A percentile compares a stretch with the other conserved stretches of the same genome.
These are phyloP conservation scores for Plasmodium relictum DNA, from an alignment of 169 alveolate species.

Conservation along the genomic window DNA sequence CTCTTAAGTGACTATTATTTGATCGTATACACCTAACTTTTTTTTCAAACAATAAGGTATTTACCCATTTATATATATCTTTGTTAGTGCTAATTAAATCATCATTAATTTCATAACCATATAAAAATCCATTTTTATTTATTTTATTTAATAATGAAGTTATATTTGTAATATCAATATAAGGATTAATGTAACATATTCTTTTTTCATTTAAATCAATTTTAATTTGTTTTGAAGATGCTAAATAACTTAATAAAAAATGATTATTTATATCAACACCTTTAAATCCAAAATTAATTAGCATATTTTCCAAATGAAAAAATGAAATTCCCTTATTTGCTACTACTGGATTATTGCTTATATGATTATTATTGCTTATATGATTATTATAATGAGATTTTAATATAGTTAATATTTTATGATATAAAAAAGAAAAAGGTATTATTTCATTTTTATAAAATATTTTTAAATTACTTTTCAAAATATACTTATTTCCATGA, in stretches of 20 bases:
- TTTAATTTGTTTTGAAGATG: constrained; percentile 71
- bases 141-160: constrained; percentile 62
- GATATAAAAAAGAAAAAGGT: constrained; percentile 66
- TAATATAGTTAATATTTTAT: constrained; percentile 68
- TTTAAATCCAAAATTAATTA: constrained; percentile 74
- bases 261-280: constrained; percentile 73
- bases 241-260: constrained; percentile 59
- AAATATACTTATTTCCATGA: constrained; percentile 21
- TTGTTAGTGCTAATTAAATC: constrained; percentile 78
- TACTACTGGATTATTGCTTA: constrained; percentile 35
- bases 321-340: constrained; percentile 75
- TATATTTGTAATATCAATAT: constrained; percentile 59
- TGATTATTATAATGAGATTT: constrained; percentile 74
- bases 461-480: constrained; percentile 56
- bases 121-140: constrained; percentile 66
- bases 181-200: constrained; percentile 68
- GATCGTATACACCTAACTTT: constrained; percentile 80
- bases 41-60: constrained; percentile 72
- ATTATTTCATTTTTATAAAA: constrained; percentile 66
- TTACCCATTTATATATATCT: constrained; percentile 73
- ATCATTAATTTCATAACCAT: constrained; percentile 77
- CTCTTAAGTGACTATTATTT: constrained; percentile 80
- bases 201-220: constrained; percentile 76
- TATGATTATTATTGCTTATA: constrained; percentile 58
- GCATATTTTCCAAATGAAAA: constrained; percentile 70